Evolutionary conservation across 768 basidiomycete species (phyloP).

Genomic region (Psilocybe subaeruginosa): DNA sequence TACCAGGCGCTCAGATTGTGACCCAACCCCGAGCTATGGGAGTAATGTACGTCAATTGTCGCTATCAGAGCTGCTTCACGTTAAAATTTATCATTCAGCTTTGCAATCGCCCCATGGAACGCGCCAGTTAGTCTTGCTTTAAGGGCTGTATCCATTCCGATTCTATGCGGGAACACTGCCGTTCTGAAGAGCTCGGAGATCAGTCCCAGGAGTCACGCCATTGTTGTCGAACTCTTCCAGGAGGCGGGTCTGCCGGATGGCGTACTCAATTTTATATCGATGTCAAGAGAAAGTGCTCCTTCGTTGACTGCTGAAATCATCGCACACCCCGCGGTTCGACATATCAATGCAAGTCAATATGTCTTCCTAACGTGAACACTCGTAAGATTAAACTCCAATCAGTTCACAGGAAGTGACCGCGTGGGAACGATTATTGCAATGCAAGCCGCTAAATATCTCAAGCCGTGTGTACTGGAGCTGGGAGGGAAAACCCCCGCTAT

Average conservation of each 20-base stretch:
- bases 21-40: conserved; percentile 52
- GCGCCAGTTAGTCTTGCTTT: conserved; percentile 48
- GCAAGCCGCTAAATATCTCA: conserved; percentile 58
- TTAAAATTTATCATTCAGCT: conserved; percentile 29
- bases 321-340: conserved; percentile 52
- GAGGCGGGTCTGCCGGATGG: conserved; percentile 66
- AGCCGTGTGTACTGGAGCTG: conserved; percentile 58
- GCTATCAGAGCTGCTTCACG: background rate
- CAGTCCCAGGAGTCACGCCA: conserved; percentile 48
- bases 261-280: conserved; percentile 58
- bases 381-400: background rate
- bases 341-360: conserved; percentile 47
- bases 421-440: conserved; percentile 55
- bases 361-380: no score
- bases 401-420: conserved; percentile 61
- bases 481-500: conserved; percentile 58
- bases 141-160: conserved; percentile 45
- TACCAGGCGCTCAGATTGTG: conserved; percentile 48
- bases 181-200: conserved; percentile 56
- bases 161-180: conserved; percentile 60
- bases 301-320: conserved; percentile 52
- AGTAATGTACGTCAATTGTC: conserved; percentile 44
- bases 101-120: conserved; percentile 62
- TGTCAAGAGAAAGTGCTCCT: conserved; percentile 46
- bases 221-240: conserved; percentile 49